Conservation (phyloP, 2,329 filamentous ascomycete genomes). For the Leptoxyphium fumago region DNA sequence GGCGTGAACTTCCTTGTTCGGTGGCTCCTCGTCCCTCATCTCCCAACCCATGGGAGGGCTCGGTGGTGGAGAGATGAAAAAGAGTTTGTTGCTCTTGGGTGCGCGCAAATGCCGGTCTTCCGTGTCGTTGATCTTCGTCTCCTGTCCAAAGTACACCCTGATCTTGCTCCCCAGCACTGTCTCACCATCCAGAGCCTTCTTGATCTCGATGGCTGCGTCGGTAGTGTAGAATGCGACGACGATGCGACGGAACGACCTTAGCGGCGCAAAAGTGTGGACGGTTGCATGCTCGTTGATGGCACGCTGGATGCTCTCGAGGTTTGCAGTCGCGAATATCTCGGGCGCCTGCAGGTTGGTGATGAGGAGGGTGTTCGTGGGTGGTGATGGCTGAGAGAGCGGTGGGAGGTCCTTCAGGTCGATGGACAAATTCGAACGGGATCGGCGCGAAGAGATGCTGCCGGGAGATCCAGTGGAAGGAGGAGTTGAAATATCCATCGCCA, state of each 20-base stretch:
- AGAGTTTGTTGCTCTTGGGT: conserved; percentile 45
- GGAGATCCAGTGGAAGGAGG: conserved; percentile 4
- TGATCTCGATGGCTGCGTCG: conserved; percentile 55
- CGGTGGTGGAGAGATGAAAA: conserved; percentile 52
- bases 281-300: conserved; percentile 55
- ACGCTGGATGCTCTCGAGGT: conserved; percentile 57
- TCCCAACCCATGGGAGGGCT: conserved; percentile 51
- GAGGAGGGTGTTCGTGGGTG: conserved; percentile 69
- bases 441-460: conserved; percentile 8
- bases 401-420: conserved; percentile 63
- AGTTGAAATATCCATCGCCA: conserved; percentile 11
- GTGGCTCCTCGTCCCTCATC: conserved; percentile 46
- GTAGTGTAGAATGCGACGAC: conserved; percentile 62
- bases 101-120: conserved; percentile 34
- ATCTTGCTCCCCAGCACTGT: conserved; percentile 54
- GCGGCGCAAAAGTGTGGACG: conserved; percentile 63
- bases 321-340: conserved; percentile 60
- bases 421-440: conserved; percentile 38
- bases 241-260: conserved; percentile 72
- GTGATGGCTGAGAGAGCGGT: conserved; percentile 53
- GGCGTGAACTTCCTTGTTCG: conserved; percentile 51
- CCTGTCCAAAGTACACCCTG: conserved; percentile 47
- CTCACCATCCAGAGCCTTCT: conserved; percentile 60
- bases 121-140: conserved; percentile 31
- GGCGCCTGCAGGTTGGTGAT: conserved; percentile 64